Percentiles rank a stretch among this genome's conserved stretches.
Conservation (phyloP, 148 eudicot genomes). For the Fagopyrum homotropicum region DNA sequence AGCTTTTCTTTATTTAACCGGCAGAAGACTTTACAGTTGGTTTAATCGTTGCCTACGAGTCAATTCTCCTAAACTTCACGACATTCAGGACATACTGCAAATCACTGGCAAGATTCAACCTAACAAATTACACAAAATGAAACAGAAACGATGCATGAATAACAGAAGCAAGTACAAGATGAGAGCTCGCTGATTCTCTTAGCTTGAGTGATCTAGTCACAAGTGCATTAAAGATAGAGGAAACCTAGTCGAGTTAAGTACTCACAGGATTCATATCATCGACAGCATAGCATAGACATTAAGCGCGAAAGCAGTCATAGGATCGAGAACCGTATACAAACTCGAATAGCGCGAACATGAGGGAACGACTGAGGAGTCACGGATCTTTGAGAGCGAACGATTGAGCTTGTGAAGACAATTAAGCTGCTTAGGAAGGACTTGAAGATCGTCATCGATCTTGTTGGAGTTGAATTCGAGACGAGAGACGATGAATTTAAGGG, state of each 20-base stretch:
- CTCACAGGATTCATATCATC: conserved; percentile 30
- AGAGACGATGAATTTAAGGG: conserved; percentile 28
- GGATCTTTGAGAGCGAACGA: conserved; percentile 64
- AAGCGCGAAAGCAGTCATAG: conserved; percentile 30
- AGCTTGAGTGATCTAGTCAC: background rate
- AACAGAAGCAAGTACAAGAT: background rate
- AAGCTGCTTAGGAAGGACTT: conserved; percentile 27
- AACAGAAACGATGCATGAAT: background rate
- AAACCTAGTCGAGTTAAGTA: background rate
- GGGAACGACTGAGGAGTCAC: conserved; percentile 81
- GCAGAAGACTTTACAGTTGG: conserved; percentile 52
- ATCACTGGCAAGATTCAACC: conserved; percentile 76
- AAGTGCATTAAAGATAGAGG: background rate
- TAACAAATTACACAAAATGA: conserved; percentile 18
- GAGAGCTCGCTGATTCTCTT: background rate
- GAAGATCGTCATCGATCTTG: conserved; percentile 60
- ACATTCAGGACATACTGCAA: conserved; percentile 55
- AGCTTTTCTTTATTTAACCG: conserved; percentile 54
- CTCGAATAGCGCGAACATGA: conserved; percentile 32
- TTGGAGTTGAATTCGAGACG: conserved; percentile 26
- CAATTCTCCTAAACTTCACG: conserved; percentile 64
- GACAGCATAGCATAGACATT: conserved; percentile 41
- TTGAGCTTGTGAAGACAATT: conserved; percentile 70
- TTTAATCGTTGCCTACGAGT: conserved; percentile 63
- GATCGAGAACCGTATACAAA: conserved; percentile 12